Percentiles rank a stretch among this genome's conserved stretches.
phyloP scores from a whole-genome alignment of 169 alveolate genomes.

The Eimeria necatrix region DNA sequence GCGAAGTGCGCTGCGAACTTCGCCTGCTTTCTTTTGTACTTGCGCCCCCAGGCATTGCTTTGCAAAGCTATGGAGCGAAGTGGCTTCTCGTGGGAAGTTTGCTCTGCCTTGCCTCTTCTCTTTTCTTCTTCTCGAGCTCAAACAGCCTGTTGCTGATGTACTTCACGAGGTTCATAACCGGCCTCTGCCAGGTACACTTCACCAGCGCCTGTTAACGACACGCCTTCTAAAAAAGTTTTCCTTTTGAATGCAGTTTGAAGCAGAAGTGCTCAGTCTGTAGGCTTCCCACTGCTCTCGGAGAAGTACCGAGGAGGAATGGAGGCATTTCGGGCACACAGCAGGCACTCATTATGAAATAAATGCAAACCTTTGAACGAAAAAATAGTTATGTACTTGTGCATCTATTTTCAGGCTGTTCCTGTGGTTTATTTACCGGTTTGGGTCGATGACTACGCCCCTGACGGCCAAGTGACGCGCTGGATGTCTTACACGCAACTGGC shows the following conservation, averaged over 20 bases:
- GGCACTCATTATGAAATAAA: too few species aligned
- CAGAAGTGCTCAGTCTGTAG: too few species aligned
- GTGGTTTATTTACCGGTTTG: slow-evolving; percentile 97
- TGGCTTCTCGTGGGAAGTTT: slow-evolving; percentile 84
- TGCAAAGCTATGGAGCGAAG: slow-evolving; percentile 85
- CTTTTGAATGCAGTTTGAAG: too few species aligned
- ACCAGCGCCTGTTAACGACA: too few species aligned
- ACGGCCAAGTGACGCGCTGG: slow-evolving; percentile 93
- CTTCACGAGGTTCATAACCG: slow-evolving; percentile 91
- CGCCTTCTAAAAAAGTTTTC: too few species aligned
- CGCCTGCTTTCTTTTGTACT: background rate
- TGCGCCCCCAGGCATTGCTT: slow-evolving; percentile 64
- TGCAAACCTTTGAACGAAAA: too few species aligned
- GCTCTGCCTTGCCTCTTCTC: slow-evolving; percentile 81
- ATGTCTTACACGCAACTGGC: slow-evolving; percentile 96
- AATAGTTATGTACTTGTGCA: too few species aligned
- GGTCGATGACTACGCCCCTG: slow-evolving; percentile 96
- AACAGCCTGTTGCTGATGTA: slow-evolving; percentile 87
- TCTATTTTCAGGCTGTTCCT: slow-evolving; percentile 90
- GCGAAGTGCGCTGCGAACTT: background rate
- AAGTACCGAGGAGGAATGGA: too few species aligned
- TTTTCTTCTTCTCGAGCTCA: slow-evolving; percentile 86
- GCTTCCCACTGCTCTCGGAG: too few species aligned
- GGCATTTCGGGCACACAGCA: too few species aligned
- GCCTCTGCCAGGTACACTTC: slow-evolving; percentile 81